Conservation (phyloP, 2,329 filamentous ascomycete genomes). For the Phyllosticta citrichinensis region DNA sequence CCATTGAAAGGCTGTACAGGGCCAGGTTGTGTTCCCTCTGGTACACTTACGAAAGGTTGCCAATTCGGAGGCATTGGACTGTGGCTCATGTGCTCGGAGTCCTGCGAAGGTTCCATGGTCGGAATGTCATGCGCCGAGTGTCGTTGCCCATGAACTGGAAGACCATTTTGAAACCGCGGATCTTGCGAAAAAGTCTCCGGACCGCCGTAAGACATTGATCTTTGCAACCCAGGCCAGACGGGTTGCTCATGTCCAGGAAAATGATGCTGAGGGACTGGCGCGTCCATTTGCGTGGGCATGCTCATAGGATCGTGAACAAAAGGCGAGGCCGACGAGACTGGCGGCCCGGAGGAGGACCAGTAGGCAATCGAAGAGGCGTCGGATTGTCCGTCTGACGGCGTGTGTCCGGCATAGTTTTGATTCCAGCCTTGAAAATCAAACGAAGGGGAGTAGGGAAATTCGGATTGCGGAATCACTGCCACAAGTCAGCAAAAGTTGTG, state of each 20-base stretch:
- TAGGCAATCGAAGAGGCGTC: constrained; percentile 7
- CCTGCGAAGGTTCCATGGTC: background rate
- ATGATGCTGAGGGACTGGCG: constrained; percentile 25
- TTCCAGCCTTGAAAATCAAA: constrained; percentile 5
- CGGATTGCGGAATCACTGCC: constrained; percentile 23
- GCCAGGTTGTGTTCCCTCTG: constrained; percentile 1
- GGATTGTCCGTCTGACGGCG: constrained; percentile 3
- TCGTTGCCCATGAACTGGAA: background rate
- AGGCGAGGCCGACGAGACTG: constrained; percentile 19
- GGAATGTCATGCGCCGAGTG: background rate
- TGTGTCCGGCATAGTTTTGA: background rate
- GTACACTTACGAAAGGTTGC: background rate
- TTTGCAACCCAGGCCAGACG: constrained; percentile 23
- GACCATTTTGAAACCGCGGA: constrained; percentile 13
- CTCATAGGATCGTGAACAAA: constrained; percentile 24
- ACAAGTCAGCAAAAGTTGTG: background rate
- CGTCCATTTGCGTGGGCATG: constrained; percentile 13
- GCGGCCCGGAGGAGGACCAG: constrained; percentile 22
- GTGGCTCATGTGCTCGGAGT: background rate
- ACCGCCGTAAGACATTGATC: constrained; percentile 31
- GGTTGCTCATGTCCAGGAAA: constrained; percentile 19
- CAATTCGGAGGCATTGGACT: background rate
- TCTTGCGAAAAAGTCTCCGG: constrained; percentile 27
- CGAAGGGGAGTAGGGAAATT: constrained; percentile 23
- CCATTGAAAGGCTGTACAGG: constrained; percentile 6